Evolutionary conservation across 2,329 filamentous ascomycete species (phyloP).

Genomic region (Penicillium griseofulvum): DNA sequence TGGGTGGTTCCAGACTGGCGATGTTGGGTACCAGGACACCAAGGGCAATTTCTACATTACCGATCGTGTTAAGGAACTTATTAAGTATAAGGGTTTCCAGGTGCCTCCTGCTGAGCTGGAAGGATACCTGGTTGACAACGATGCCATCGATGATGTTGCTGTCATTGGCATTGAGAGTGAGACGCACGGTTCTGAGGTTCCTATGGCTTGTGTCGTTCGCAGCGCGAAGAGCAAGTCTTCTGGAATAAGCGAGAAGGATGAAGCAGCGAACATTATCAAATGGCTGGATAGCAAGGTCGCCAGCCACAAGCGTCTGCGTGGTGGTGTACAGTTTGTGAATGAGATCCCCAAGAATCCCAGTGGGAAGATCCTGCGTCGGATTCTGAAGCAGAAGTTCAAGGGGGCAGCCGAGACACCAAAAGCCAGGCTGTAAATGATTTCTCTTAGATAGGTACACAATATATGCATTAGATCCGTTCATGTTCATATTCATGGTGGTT

Average conservation of each 20-base stretch:
- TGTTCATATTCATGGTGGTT: background rate
- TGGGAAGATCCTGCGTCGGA: conserved; percentile 49
- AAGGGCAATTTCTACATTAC: conserved; percentile 86
- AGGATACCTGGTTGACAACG: conserved; percentile 51
- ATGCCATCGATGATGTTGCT: conserved; percentile 57
- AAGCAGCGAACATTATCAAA: conserved; percentile 46
- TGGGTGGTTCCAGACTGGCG: conserved; percentile 87
- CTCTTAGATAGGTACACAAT: background rate
- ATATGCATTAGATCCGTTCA: background rate
- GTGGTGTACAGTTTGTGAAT: conserved; percentile 47
- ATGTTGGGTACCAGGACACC: conserved; percentile 75
- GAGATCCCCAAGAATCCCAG: conserved; percentile 49
- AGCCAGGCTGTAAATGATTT: conserved; percentile 40
- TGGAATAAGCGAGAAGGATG: conserved; percentile 45
- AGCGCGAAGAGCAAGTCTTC: conserved; percentile 46
- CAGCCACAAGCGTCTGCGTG: conserved; percentile 46
- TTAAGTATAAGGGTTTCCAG: conserved; percentile 70
- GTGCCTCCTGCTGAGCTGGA: conserved; percentile 68
- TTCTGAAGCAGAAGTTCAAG: conserved; percentile 46
- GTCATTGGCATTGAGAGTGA: conserved; percentile 63
- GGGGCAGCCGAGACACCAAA: conserved; percentile 35
- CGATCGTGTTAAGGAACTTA: conserved; percentile 68
- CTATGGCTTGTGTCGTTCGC: conserved; percentile 62
- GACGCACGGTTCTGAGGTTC: conserved; percentile 64
- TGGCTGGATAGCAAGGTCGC: conserved; percentile 47